A percentile compares a stretch with the other conserved stretches of the same genome.
Evolutionary conservation across 2,329 filamentous ascomycete species (phyloP).

Genomic region (Botrytis hyacinthi): DNA sequence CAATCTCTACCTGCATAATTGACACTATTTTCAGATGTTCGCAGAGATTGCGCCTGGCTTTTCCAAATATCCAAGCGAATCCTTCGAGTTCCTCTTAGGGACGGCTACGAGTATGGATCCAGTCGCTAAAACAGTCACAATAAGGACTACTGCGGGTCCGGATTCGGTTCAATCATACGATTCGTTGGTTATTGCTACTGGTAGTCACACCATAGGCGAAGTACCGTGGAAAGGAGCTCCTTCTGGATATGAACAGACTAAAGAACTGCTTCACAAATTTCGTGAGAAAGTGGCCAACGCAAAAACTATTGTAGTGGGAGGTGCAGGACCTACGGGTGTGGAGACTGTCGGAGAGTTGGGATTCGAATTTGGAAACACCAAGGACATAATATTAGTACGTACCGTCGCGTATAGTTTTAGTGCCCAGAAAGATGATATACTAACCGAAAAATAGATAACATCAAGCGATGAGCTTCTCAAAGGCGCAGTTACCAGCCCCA

Average conservation of each 20-base stretch:
- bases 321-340: conserved; percentile 40
- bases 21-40: conserved; percentile 36
- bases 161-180: conserved; percentile 46
- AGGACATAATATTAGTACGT: conserved; percentile 33
- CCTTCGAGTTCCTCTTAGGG: conserved; percentile 54
- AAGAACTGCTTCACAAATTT: conserved; percentile 29
- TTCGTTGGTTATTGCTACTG: conserved; percentile 55
- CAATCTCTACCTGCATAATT: not conserved
- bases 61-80: conserved; percentile 45
- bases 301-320: conserved; percentile 38
- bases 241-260: conserved; percentile 44
- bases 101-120: conserved; percentile 47
- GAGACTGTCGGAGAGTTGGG: conserved; percentile 37
- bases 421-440: not conserved
- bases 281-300: conserved; percentile 31
- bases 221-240: conserved; percentile 44
- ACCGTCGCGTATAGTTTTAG: not conserved
- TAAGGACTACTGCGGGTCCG: conserved; percentile 39
- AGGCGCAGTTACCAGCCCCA: conserved; percentile 23
- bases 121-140: conserved; percentile 43
- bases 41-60: conserved; percentile 46
- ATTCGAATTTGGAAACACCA: conserved; percentile 32
- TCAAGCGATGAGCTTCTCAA: conserved; percentile 27
- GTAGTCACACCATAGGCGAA: conserved; percentile 44
- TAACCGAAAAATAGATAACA: conserved; percentile 28